Base-by-base conservation (phyloP, 2,329 filamentous ascomycete species). In the Emergomyces orientalis region DNA sequence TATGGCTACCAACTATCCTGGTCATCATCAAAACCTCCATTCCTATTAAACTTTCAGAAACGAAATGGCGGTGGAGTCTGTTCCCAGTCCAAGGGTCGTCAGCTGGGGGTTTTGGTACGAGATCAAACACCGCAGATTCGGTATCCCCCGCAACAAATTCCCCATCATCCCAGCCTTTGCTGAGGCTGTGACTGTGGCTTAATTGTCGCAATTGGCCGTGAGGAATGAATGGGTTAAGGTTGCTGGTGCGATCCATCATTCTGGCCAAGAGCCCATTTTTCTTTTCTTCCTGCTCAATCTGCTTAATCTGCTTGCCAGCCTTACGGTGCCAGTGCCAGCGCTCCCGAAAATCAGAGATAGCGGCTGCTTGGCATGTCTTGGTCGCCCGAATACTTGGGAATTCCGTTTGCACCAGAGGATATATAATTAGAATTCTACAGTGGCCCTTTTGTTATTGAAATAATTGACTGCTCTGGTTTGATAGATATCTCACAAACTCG, bases 11-110 rank as follows among this genome's bases (percentile, higher is more conserved):
- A 27, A 52, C 27, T 30, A 30, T 52, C 17, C 27, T 30, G 49
- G 49, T 54, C 19, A 32, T 34, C 22, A 17, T 19, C 34, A 41
- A 41, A 32, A 8, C 54, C n/a, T 7, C 22, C 13, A 22, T 27
- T 34, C 14, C 1, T 39, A n/a, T 59, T 59, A 39, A 39, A 47
- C 56, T 59, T 59, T 45, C 56, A 39, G 56, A 47, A 59, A 59
- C 56, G 41, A 59, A 43, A 59, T 54, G 54, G 56, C 56, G 56
- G 56, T 59, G 56, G 56, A 59, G 56, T 32, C 39, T 9, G 5
- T 43, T 45, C 56, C 56, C 39, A 39, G 0, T 4, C 25, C 22
- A 59, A 34, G 5, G 34, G 19, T 22, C 17, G 22, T 58, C 55
- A 58, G 55, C 37, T 45, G 56, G 37, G 25, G n/a, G 14, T 19